Percentiles rank a stretch among this genome's conserved stretches.
Conservation (phyloP, 1,284 basidiomycete genomes). For the Microstroma glucosiphilum region DNA sequence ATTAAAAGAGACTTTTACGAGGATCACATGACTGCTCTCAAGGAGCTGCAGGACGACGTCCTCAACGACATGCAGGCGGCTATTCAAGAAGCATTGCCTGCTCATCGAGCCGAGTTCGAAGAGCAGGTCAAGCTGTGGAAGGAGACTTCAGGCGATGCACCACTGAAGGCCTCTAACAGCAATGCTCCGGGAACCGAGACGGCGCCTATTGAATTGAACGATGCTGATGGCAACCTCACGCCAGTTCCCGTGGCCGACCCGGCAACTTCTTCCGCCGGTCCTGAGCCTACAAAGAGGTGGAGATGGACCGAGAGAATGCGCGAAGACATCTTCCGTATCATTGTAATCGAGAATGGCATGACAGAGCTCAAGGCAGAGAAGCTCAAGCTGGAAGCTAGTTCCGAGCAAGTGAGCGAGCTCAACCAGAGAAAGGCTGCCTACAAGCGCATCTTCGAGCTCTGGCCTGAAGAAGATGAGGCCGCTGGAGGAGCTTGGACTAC, state of each 20-base stretch:
- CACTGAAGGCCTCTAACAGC: not conserved
- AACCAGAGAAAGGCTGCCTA: constrained; percentile 44
- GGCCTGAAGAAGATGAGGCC: constrained; percentile 25
- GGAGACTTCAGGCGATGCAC: not conserved
- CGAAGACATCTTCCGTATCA: constrained; percentile 38
- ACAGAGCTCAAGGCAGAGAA: constrained; percentile 46
- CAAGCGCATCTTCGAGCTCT: constrained; percentile 39
- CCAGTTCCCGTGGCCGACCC: not conserved
- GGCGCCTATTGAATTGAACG: not conserved
- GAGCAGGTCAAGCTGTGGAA: constrained; percentile 12
- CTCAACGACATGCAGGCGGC: constrained; percentile 32
- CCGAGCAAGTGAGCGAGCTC: constrained; percentile 43
- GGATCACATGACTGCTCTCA: constrained; percentile 38
- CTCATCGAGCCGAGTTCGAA: constrained; percentile 26
- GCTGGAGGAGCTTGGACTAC: constrained; percentile 34
- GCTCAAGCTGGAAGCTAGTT: constrained; percentile 35
- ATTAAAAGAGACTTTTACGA: constrained; percentile 46
- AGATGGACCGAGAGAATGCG: constrained; percentile 44
- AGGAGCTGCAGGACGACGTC: constrained; percentile 39
- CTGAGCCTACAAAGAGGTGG: constrained; percentile 29
- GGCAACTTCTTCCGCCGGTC: not conserved
- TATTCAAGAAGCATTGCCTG: constrained; percentile 11
- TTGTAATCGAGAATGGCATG: constrained; percentile 46
- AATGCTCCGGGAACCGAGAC: not conserved
- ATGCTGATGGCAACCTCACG: not conserved